Conservation (phyloP, 495 filamentous ascomycete species). For the Jackrogersella multiformis region DNA sequence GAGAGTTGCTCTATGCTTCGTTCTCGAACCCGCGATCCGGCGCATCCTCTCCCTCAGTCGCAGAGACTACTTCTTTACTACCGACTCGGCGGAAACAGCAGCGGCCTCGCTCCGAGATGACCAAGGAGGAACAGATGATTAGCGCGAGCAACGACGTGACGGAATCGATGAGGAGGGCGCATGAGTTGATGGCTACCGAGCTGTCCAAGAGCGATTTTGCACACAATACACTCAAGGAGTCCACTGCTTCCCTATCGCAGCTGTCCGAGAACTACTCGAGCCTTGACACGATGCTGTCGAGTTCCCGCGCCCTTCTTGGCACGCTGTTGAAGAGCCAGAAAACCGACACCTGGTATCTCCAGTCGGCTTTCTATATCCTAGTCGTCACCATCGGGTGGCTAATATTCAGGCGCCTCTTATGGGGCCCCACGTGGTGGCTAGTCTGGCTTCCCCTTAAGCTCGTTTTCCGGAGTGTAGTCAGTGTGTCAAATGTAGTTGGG, state of each 20-base stretch:
- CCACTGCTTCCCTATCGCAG: constrained; percentile 79
- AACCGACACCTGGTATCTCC: constrained; percentile 95
- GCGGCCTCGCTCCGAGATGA: constrained; percentile 34
- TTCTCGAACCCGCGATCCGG: constrained; percentile 54
- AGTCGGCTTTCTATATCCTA: constrained; percentile 85
- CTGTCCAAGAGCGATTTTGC: constrained; percentile 87
- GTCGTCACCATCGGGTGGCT: constrained; percentile 82
- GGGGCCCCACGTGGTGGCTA: constrained; percentile 90
- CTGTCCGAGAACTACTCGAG: constrained; percentile 80
- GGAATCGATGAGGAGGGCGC: constrained; percentile 80
- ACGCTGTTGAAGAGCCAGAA: constrained; percentile 87
- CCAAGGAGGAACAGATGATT: constrained; percentile 71
- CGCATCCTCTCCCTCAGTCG: constrained; percentile 43
- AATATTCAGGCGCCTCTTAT: constrained; percentile 81
- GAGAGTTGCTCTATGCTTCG: constrained; percentile 77
- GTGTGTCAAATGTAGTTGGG: constrained; percentile 52
- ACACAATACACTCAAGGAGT: constrained; percentile 82
- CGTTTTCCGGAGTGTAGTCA: constrained; percentile 57
- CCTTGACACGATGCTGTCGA: constrained; percentile 78
- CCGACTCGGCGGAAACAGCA: constrained; percentile 37
- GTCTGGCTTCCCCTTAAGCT: constrained; percentile 80
- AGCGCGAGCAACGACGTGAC: constrained; percentile 86
- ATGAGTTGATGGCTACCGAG: constrained; percentile 83
- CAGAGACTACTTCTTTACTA: constrained; percentile 27
- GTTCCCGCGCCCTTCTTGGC: constrained; percentile 75